These are phyloP conservation scores for Edaphochlamys debaryana DNA, from an alignment of 139 green algal genomes.

Conservation along the genomic window DNA sequence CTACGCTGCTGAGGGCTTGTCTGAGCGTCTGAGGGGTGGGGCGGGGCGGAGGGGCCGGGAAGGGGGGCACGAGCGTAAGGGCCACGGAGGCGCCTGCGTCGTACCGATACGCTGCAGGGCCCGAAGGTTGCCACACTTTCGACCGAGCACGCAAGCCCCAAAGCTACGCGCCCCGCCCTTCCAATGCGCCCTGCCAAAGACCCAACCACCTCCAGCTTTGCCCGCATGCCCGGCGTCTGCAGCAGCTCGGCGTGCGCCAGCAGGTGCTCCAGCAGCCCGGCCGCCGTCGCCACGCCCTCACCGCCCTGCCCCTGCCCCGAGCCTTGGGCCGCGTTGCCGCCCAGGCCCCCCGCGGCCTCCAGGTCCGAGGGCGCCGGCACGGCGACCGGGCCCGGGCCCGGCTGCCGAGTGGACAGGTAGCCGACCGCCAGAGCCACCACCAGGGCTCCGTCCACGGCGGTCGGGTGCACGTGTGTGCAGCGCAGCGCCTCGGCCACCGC, in stretches of 20 bases:
- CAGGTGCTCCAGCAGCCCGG: slow-evolving; percentile 22
- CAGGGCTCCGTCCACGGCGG: slow-evolving; percentile 49
- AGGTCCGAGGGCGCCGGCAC: background rate
- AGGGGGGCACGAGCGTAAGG: too few relatives aligned
- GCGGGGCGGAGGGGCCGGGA: too few relatives aligned
- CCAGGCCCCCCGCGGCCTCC: background rate
- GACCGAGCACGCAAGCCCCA: too few relatives aligned
- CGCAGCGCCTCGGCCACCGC: slow-evolving; percentile 47
- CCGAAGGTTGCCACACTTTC: too few relatives aligned
- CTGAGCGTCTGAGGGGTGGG: too few relatives aligned
- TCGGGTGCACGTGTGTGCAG: slow-evolving; percentile 57
- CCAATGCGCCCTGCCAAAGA: too few relatives aligned
- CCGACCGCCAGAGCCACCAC: slow-evolving; percentile 15
- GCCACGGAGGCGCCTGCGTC: too few relatives aligned
- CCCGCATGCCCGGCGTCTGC: slow-evolving; percentile 27
- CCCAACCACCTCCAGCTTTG: slow-evolving; percentile 37
- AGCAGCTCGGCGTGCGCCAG: background rate
- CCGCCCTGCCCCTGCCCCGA: too few relatives aligned
- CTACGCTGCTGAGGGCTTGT: too few relatives aligned
- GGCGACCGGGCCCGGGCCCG: too few relatives aligned
- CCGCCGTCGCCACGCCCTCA: background rate
- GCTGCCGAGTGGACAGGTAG: background rate
- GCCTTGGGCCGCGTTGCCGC: background rate
- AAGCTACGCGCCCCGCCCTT: too few relatives aligned
- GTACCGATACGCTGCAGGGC: too few relatives aligned